Evolutionary conservation across 2,329 filamentous ascomycete genomes (phyloP).

Genomic region (Phialophora macrospora): DNA sequence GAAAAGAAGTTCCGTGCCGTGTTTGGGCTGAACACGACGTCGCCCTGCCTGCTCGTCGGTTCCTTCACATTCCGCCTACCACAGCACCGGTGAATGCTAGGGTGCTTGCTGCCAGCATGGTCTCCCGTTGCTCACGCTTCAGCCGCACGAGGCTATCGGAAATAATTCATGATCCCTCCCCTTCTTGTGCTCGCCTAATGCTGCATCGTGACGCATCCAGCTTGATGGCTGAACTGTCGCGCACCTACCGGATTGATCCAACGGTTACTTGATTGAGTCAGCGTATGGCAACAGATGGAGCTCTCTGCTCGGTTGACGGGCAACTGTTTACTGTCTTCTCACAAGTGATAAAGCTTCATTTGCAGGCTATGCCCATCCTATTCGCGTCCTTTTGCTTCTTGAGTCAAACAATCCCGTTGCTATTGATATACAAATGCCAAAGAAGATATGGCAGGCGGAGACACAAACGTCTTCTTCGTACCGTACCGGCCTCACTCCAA

Average conservation of each 20-base stretch:
- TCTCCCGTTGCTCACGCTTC: conserved; percentile 2
- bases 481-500: conserved; percentile 20
- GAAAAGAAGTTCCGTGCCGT: conserved; percentile 9
- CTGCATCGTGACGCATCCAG: conserved; percentile 10
- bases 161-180: neutral
- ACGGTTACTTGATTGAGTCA: conserved; percentile 2
- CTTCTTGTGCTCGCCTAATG: neutral
- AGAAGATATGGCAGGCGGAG: conserved; percentile 8
- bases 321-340: neutral
- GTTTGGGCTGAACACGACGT: neutral
- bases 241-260: conserved; percentile 8
- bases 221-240: conserved; percentile 1
- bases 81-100: neutral
- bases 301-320: neutral
- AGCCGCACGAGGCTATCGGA: conserved; percentile 6
- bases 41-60: neutral
- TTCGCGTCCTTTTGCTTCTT: neutral
- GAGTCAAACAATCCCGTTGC: conserved; percentile 3
- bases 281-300: neutral
- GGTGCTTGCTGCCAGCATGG: neutral
- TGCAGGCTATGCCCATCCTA: neutral
- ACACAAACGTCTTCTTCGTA: conserved; percentile 29
- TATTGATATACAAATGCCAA: conserved; percentile 10
- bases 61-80: neutral
- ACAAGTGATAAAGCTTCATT: neutral